phyloP scores from a whole-genome alignment of 2,329 filamentous ascomycete genomes.

The Penicillium sp. region DNA sequence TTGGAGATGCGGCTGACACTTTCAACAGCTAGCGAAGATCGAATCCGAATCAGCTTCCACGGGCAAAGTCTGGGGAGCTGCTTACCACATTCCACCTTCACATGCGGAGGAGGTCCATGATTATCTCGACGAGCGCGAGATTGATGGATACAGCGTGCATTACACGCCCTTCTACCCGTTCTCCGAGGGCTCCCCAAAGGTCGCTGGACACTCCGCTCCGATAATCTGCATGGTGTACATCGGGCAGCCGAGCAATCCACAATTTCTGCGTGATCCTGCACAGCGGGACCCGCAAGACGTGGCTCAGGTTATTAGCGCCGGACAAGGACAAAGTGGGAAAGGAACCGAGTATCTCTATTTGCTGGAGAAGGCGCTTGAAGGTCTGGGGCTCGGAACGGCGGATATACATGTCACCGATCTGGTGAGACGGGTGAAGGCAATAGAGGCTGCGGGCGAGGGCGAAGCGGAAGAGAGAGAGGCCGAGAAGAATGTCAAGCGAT shows the following conservation, averaged over 20 bases:
- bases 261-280: slow-evolving; percentile 63
- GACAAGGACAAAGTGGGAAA: slow-evolving; percentile 77
- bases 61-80: slow-evolving; percentile 79
- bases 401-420: slow-evolving; percentile 85
- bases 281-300: slow-evolving; percentile 72
- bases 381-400: slow-evolving; percentile 70
- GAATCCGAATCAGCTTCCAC: slow-evolving; percentile 30
- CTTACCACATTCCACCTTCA: slow-evolving; percentile 74
- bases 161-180: slow-evolving; percentile 71
- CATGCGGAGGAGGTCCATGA: slow-evolving; percentile 77
- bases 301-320: slow-evolving; percentile 75
- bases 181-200: not conserved
- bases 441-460: slow-evolving; percentile 49
- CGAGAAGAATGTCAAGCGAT: slow-evolving; percentile 27
- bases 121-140: slow-evolving; percentile 94
- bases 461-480: slow-evolving; percentile 34
- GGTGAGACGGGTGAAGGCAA: slow-evolving; percentile 65
- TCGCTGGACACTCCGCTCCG: slow-evolving; percentile 19
- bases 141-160: slow-evolving; percentile 95
- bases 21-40: slow-evolving; percentile 31
- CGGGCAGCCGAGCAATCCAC: slow-evolving; percentile 85
- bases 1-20: not conserved
- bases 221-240: slow-evolving; percentile 79
- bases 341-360: slow-evolving; percentile 87
- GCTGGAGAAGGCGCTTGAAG: slow-evolving; percentile 71